These are phyloP conservation scores for Quercus phellos DNA, from an alignment of 331 rosid genomes.

Conservation along the genomic window DNA sequence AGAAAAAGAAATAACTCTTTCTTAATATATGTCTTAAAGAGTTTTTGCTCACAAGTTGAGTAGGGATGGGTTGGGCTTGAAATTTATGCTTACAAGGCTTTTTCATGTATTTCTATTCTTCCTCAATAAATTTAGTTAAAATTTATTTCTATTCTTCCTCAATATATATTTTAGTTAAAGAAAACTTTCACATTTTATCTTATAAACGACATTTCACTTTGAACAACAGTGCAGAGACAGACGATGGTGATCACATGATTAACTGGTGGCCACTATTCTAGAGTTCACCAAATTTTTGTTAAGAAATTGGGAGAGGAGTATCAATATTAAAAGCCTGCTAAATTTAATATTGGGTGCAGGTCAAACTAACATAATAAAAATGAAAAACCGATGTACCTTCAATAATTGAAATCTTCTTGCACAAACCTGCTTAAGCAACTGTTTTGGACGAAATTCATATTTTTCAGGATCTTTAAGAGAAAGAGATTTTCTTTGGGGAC, in stretches of 20 bases:
- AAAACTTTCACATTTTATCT: no score
- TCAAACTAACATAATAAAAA: not conserved
- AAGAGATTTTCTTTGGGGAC: constrained; percentile 95
- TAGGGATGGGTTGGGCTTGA: no score
- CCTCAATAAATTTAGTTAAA: no score
- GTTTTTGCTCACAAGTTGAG: no score
- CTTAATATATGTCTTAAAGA: no score
- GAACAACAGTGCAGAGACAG: not conserved
- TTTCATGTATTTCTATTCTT: no score
- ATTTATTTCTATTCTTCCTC: no score
- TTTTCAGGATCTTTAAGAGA: constrained; percentile 97
- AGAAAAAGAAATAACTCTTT: no score
- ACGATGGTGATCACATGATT: not conserved
- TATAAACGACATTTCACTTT: not conserved
- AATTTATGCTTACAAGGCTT: no score
- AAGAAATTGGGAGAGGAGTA: no score
- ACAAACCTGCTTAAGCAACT: constrained; percentile 89
- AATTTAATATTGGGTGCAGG: not conserved
- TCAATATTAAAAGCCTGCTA: not conserved
- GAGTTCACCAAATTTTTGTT: not conserved
- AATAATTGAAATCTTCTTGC: not conserved
- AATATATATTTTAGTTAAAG: no score
- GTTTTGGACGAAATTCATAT: constrained; percentile 92
- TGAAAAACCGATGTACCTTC: not conserved
- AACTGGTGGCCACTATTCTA: not conserved